Conservation (phyloP, 1,284 basidiomycete genomes). For the Ustilago sp. region DNA sequence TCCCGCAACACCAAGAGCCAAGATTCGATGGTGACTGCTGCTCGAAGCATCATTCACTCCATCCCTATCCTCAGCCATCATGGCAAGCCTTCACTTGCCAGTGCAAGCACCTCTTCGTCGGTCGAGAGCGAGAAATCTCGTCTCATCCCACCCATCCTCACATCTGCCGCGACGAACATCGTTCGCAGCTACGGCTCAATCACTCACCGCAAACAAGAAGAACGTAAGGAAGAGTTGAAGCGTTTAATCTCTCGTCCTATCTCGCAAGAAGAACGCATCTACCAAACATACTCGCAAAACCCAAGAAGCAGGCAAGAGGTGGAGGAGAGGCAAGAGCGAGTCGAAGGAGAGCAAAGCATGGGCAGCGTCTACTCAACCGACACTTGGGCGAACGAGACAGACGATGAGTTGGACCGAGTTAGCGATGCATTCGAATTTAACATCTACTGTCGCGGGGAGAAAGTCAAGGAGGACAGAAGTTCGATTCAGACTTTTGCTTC, state of each 20-base stretch:
- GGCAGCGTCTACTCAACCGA: constrained; percentile 20
- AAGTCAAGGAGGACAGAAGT: background rate
- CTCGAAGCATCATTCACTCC: constrained; percentile 12
- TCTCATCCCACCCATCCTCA: constrained; percentile 3
- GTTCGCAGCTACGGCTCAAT: constrained; percentile 18
- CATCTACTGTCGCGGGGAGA: background rate
- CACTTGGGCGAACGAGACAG: constrained; percentile 9
- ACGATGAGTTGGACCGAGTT: constrained; percentile 1
- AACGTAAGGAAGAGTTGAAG: constrained; percentile 14
- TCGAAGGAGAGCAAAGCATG: constrained; percentile 14
- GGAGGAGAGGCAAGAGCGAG: background rate
- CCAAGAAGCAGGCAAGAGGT: background rate
- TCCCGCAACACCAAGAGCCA: constrained; percentile 1
- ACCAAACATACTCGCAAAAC: background rate
- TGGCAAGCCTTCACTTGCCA: constrained; percentile 1
- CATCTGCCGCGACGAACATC: background rate
- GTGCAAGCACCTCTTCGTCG: constrained; percentile 5
- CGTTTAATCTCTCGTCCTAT: constrained; percentile 23
- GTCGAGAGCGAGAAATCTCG: constrained; percentile 9
- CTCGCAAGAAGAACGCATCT: background rate
- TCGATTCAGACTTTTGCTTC: constrained; percentile 19
- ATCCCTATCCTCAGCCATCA: constrained; percentile 7
- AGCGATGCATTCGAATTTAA: constrained; percentile 20
- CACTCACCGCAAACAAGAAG: constrained; percentile 3
- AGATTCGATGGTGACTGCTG: constrained; percentile 17